Conservation (phyloP, 2,329 filamentous ascomycete species). For the Ceratocystis cacaofunesta region DNA sequence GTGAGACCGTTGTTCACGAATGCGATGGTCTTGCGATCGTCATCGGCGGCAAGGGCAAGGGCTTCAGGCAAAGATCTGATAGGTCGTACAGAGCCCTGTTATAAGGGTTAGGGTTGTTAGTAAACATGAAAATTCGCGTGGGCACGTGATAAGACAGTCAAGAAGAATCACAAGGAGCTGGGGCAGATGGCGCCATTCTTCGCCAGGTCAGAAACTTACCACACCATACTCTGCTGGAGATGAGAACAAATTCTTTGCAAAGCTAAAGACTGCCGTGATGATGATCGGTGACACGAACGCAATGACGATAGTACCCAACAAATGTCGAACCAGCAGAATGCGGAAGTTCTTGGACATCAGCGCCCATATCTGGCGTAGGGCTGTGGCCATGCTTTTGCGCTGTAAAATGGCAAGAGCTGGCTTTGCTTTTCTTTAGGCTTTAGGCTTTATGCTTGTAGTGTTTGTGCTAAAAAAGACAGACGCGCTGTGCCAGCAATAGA, state of each 20-base stretch:
- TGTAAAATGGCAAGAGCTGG: too few relatives aligned
- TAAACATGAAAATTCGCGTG: neutral
- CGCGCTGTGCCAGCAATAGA: neutral
- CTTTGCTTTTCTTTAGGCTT: too few relatives aligned
- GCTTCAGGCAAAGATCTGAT: slow-evolving; percentile 52
- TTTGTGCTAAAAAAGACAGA: slow-evolving; percentile 17
- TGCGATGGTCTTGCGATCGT: slow-evolving; percentile 51
- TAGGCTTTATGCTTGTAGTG: too few relatives aligned
- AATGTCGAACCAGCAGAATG: slow-evolving; percentile 41
- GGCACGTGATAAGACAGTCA: neutral
- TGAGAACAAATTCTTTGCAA: slow-evolving; percentile 70
- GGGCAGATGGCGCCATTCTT: too few relatives aligned
- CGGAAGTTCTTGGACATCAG: slow-evolving; percentile 48
- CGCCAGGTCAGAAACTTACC: slow-evolving; percentile 10
- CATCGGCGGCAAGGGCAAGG: slow-evolving; percentile 38
- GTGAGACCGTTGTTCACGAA: slow-evolving; percentile 62
- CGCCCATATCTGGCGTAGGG: slow-evolving; percentile 40
- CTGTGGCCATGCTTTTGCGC: neutral
- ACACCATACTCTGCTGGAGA: slow-evolving; percentile 64
- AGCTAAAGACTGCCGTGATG: slow-evolving; percentile 46
- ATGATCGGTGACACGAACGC: slow-evolving; percentile 45
- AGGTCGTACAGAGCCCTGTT: slow-evolving; percentile 35
- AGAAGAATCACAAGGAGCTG: too few relatives aligned
- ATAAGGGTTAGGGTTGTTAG: neutral
- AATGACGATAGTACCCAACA: slow-evolving; percentile 36